phyloP scores from a whole-genome alignment of 768 basidiomycete species.

The Calocera cornea region DNA sequence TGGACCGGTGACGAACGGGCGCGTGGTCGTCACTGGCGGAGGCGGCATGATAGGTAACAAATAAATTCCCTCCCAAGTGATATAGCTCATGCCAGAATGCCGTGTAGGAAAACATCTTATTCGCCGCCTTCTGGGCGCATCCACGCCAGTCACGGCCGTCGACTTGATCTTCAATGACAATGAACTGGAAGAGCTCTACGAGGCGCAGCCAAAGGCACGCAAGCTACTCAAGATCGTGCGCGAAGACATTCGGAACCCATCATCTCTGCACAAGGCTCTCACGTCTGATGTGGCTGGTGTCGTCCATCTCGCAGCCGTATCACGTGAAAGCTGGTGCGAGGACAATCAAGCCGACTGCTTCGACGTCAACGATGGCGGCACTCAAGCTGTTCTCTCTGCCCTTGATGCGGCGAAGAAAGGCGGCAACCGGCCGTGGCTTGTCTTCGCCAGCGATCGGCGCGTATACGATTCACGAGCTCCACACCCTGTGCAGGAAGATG shows the following conservation, averaged over 20 bases:
- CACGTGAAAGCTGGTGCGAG: conserved; percentile 14
- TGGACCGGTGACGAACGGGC: neutral
- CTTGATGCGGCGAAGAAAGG: neutral
- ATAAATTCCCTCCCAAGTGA: neutral
- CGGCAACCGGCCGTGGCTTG: conserved; percentile 19
- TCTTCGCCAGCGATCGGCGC: conserved; percentile 19
- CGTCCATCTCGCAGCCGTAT: conserved; percentile 17
- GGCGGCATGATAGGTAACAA: conserved; percentile 16
- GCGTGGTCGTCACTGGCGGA: conserved; percentile 15
- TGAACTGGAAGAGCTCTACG: conserved; percentile 13
- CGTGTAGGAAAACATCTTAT: conserved; percentile 13
- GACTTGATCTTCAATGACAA: conserved; percentile 15
- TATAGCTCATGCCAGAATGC: neutral
- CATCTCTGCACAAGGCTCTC: conserved; percentile 6
- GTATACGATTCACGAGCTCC: conserved; percentile 17
- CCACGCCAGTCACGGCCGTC: conserved; percentile 13
- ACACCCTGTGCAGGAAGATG: conserved; percentile 11
- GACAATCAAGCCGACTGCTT: conserved; percentile 18
- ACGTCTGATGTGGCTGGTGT: conserved; percentile 15
- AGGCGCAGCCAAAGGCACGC: neutral
- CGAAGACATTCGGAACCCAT: conserved; percentile 15
- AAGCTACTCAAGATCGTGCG: conserved; percentile 9
- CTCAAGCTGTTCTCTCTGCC: conserved; percentile 12
- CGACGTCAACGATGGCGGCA: conserved; percentile 17
- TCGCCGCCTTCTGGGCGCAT: conserved; percentile 11